Percentiles rank a stretch among this genome's conserved stretches.
Evolutionary conservation across 164 flowering plant species (phyloP).

Genomic region (Tetrastigma voinierianum): DNA sequence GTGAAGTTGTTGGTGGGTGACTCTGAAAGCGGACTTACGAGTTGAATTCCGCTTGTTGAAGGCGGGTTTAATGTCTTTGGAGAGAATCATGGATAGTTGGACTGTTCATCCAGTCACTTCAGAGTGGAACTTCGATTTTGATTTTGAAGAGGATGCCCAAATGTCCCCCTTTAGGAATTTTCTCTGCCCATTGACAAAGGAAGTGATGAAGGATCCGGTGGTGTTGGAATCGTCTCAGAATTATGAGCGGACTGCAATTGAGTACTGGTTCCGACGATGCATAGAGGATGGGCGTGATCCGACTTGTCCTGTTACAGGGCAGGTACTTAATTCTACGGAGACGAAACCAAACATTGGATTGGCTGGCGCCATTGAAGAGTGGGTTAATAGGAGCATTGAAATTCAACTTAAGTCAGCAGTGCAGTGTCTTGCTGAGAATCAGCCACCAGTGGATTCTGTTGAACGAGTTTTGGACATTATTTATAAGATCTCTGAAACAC

Average conservation of each 20-base stretch:
- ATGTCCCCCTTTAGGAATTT: conserved; percentile 54
- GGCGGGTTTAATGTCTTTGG: conserved; percentile 42
- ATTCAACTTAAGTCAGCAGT: conserved; percentile 35
- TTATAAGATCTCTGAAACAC: conserved; percentile 44
- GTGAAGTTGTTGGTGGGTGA: conserved; percentile 37
- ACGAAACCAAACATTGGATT: conserved; percentile 56
- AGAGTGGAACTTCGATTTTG: conserved; percentile 20
- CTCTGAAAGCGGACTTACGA: conserved; percentile 35
- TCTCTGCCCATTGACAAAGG: conserved; percentile 64
- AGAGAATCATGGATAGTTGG: conserved; percentile 40
- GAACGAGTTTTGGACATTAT: conserved; percentile 38
- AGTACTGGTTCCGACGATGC: conserved; percentile 58
- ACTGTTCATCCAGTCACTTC: conserved; percentile 23
- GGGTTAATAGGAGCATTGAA: conserved; percentile 54
- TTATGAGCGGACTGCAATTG: conserved; percentile 54
- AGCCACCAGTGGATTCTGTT: conserved; percentile 25
- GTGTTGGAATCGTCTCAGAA: conserved; percentile 54
- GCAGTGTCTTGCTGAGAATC: conserved; percentile 34
- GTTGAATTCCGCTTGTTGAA: conserved; percentile 31
- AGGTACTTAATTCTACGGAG: conserved; percentile 45
- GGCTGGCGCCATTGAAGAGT: conserved; percentile 64
- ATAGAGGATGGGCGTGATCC: conserved; percentile 58
- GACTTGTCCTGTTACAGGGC: conserved; percentile 66
- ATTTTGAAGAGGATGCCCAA: conserved; percentile 43
- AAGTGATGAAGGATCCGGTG: conserved; percentile 66